Conservation (phyloP, 140 eudicot genomes). For the Anethum foeniculum region DNA sequence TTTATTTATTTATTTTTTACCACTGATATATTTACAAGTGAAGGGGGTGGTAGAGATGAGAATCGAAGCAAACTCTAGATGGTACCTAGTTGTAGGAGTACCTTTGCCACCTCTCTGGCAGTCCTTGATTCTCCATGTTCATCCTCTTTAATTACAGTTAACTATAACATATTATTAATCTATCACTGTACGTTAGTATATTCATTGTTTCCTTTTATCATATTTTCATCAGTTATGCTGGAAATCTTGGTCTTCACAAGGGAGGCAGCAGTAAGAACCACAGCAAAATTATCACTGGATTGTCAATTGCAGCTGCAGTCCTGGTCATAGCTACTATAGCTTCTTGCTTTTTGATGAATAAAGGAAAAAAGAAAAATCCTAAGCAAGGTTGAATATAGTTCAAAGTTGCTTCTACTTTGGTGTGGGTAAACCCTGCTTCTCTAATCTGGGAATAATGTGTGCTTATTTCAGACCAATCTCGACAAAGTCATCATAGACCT, state of each 20-base stretch:
- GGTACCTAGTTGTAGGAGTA: background rate
- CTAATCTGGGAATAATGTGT: background rate
- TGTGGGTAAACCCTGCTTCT: slow-evolving; percentile 9
- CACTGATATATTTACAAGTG: background rate
- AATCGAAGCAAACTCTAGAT: background rate
- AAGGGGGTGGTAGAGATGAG: background rate
- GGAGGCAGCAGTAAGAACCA: slow-evolving; percentile 36
- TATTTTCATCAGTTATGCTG: slow-evolving; percentile 50
- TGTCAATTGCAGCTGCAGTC: slow-evolving; percentile 37
- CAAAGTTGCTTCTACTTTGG: background rate
- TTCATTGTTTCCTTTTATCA: background rate
- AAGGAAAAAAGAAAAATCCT: slow-evolving; percentile 28
- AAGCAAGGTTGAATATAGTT: slow-evolving; percentile 24
- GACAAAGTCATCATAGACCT: slow-evolving; percentile 28
- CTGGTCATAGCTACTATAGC: slow-evolving; percentile 43
- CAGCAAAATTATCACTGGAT: slow-evolving; percentile 57
- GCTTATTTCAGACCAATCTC: slow-evolving; percentile 27
- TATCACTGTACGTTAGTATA: background rate
- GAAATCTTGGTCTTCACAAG: slow-evolving; percentile 50
- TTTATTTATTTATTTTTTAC: background rate
- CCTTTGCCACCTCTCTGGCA: background rate
- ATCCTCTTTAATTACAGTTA: background rate
- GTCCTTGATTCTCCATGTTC: background rate
- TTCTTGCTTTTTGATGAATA: slow-evolving; percentile 43
- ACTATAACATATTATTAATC: background rate